Conservation (phyloP, 1,284 basidiomycete genomes). For the Pseudomicrostroma phylloplanum region DNA sequence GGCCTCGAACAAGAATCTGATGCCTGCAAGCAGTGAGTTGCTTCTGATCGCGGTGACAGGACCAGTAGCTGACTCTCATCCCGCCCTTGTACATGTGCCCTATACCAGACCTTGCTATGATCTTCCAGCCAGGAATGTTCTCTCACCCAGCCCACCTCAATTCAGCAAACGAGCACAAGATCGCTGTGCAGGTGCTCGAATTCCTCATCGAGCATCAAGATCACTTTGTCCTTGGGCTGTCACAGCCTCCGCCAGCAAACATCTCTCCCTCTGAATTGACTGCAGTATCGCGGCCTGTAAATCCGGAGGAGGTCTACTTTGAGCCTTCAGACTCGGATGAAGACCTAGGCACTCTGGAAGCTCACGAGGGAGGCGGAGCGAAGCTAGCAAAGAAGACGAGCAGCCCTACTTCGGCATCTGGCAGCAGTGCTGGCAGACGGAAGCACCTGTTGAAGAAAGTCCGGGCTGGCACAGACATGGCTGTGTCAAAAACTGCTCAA, state of each 20-base stretch:
- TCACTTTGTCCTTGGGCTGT: conserved; percentile 45
- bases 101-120: conserved; percentile 43
- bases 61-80: neutral
- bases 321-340: conserved; percentile 48
- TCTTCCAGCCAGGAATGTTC: conserved; percentile 56
- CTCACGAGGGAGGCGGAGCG: conserved; percentile 47
- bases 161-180: conserved; percentile 63
- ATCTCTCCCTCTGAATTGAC: conserved; percentile 37
- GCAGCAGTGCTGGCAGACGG: neutral
- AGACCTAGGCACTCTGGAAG: conserved; percentile 41
- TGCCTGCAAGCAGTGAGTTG: conserved; percentile 82
- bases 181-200: conserved; percentile 83
- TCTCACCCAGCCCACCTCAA: conserved; percentile 69
- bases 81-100: conserved; percentile 5
- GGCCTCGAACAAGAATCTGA: conserved; percentile 83
- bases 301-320: conserved; percentile 20
- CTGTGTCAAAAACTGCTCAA: neutral
- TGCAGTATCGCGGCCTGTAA: conserved; percentile 27
- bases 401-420: neutral
- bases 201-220: conserved; percentile 70
- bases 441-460: neutral
- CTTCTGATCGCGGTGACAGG: conserved; percentile 3
- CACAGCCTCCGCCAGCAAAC: conserved; percentile 34
- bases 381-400: conserved; percentile 8
- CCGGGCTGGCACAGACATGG: neutral